Base-by-base conservation (phyloP, 371 early-diverging fungal species). In the Mucor sp. region DNA sequence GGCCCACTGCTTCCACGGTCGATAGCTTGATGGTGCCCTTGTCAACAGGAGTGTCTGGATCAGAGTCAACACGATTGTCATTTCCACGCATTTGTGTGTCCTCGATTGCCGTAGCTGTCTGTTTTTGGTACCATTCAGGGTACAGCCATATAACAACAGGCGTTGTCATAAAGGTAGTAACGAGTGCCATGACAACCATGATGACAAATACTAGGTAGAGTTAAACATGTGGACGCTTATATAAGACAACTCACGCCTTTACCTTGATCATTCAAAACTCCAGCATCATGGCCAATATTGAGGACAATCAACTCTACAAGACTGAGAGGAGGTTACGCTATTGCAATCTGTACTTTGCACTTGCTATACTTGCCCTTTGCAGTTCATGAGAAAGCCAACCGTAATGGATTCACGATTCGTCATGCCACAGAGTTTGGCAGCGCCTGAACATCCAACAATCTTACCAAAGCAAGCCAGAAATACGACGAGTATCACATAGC, bases 221-320 rank as follows among this genome's bases (percentile, higher is more conserved):
- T 53, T 53, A 15, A 14, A 30, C 5, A 1, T 4, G 28, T 32
- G 32, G 28, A 32, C 1, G 3, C 30, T 6, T 5, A 15, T 7
- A 6, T 9, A 23, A 30, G 17, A 8, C 21, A 17, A 23, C 3
- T 1, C 21, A 2, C 33, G 6, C n/a, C 21, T 56, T 60, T 75
- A 81, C 81, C 65, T 68, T 79, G 85, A 68, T 74, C 80, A 55
- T 90, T 90, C 61, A 96, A 91, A 9, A 97, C 93, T 6, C 90
- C 90, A 2, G 95, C 93, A 60, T 92, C 84, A 62, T 91, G 85
- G 3, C 97, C 97, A 62, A 96, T 85, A 77, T 98, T 98, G 27
- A 98, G 84, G 11, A 96, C 95, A 65, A 98, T 94, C 6, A 97
- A 79, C 76, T 96, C 96, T n/a, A 98, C 95, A 53, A 98, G 82